phyloP scores from a whole-genome alignment of 2,329 filamentous ascomycete species.

The Calonectria fujianensis region DNA sequence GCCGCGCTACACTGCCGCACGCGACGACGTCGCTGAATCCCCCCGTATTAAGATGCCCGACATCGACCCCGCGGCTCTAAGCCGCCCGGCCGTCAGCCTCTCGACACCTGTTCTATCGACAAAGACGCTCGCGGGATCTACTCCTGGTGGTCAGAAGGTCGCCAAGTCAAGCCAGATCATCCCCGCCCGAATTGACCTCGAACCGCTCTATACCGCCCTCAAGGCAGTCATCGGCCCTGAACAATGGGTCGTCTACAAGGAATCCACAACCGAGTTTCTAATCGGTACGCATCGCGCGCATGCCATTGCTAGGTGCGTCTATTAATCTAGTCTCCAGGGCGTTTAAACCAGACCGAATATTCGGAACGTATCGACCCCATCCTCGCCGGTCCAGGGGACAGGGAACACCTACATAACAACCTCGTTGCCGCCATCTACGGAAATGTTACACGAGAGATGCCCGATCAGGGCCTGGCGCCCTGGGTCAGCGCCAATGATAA shows the following conservation, averaged over 20 bases:
- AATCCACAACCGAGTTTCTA: constrained; percentile 77
- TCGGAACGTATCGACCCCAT: constrained; percentile 76
- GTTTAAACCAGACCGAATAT: constrained; percentile 78
- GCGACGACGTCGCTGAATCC: constrained; percentile 64
- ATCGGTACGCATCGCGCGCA: constrained; percentile 68
- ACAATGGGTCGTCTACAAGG: constrained; percentile 79
- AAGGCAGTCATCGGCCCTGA: constrained; percentile 76
- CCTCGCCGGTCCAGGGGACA: constrained; percentile 75
- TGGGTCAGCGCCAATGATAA: constrained; percentile 85
- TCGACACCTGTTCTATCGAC: constrained; percentile 75
- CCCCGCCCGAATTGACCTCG: constrained; percentile 80
- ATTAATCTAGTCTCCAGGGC: constrained; percentile 68
- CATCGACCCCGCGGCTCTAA: constrained; percentile 82
- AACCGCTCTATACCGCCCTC: constrained; percentile 78
- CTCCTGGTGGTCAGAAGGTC: constrained; percentile 69
- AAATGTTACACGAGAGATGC: constrained; percentile 82
- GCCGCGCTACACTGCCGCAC: constrained; percentile 67
- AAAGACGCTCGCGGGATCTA: constrained; percentile 74
- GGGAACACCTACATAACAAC: constrained; percentile 80
- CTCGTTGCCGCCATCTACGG: constrained; percentile 80
- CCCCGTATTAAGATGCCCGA: constrained; percentile 74
- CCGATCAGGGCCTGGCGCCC: constrained; percentile 79
- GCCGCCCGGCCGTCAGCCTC: constrained; percentile 75
- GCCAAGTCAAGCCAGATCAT: constrained; percentile 78
- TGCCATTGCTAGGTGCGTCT: constrained; percentile 25